phyloP scores from a whole-genome alignment of 2,329 filamentous ascomycete species.

The Aspergillus quadricinctus region DNA sequence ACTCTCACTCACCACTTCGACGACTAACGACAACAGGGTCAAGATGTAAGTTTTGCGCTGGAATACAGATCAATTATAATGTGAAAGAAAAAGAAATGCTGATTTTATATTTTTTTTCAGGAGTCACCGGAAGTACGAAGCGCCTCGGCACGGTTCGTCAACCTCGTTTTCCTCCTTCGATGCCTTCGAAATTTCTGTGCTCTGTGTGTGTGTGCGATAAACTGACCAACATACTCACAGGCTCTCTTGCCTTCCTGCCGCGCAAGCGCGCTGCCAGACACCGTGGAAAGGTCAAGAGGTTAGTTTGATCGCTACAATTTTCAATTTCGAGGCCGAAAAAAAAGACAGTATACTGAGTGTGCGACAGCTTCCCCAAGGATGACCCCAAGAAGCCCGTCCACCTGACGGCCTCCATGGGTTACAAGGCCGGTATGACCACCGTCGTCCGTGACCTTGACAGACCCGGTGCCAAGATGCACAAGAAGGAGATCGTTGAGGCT shows the following conservation, averaged over 20 bases:
- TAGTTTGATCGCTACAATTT: constrained; percentile 38
- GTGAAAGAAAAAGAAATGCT: constrained; percentile 20
- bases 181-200: constrained; percentile 26
- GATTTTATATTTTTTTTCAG: constrained; percentile 27
- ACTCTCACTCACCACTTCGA: constrained; percentile 40
- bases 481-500: constrained; percentile 94
- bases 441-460: constrained; percentile 99
- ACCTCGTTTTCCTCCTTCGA: constrained; percentile 58
- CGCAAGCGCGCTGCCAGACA: constrained; percentile 92
- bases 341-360: constrained; percentile 27
- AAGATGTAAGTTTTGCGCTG: constrained; percentile 40
- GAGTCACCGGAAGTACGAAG: constrained; percentile 69
- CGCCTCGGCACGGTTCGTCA: constrained; percentile 90
- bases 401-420: constrained; percentile 96
- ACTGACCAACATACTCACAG: constrained; percentile 34
- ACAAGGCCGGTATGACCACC: constrained; percentile 99
- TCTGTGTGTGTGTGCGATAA: constrained; percentile 26
- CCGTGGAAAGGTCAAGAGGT: constrained; percentile 98
- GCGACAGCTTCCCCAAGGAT: constrained; percentile 94
- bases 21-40: constrained; percentile 47
- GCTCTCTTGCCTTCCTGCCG: constrained; percentile 78
- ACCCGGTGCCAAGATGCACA: constrained; percentile 98
- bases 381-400: constrained; percentile 99
- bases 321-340: constrained; percentile 7
- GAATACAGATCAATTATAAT: not conserved